Percentiles rank a stretch among this genome's conserved stretches.
phyloP scores from a whole-genome alignment of 2,329 filamentous ascomycete species.

The Pyrenochaeta sp. region DNA sequence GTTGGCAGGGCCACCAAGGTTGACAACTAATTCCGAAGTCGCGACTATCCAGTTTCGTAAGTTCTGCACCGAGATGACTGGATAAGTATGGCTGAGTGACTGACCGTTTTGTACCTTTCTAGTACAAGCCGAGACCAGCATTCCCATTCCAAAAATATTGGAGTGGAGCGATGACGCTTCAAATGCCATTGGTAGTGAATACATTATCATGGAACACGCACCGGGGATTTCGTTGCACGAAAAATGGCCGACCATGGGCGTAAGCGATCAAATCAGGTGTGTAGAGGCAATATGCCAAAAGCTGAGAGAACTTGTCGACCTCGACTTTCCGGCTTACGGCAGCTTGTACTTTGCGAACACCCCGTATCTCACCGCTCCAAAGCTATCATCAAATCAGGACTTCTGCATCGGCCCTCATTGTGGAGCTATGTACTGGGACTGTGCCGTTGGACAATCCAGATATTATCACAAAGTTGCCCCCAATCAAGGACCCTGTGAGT shows the following conservation, averaged over 20 bases:
- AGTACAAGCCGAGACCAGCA: constrained; percentile 50
- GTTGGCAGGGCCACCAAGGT: constrained; percentile 48
- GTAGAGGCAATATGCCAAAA: constrained; percentile 39
- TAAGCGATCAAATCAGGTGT: constrained; percentile 45
- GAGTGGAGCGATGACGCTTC: constrained; percentile 53
- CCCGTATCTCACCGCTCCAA: constrained; percentile 16
- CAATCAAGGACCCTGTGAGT: constrained; percentile 53
- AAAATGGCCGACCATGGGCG: constrained; percentile 46
- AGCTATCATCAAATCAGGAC: constrained; percentile 21
- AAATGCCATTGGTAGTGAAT: constrained; percentile 48
- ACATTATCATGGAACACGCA: constrained; percentile 52
- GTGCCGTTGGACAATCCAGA: constrained; percentile 38
- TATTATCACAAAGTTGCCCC: constrained; percentile 44
- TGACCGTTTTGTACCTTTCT: constrained; percentile 19
- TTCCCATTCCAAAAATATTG: constrained; percentile 55
- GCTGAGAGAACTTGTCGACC: constrained; percentile 43
- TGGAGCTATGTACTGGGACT: constrained; percentile 42
- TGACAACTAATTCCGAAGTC: constrained; percentile 55
- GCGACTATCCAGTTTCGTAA: constrained; percentile 56
- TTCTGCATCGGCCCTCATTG: constrained; percentile 46
- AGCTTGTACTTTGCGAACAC: constrained; percentile 44
- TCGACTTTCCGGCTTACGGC: constrained; percentile 51
- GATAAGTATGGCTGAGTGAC: constrained; percentile 8
- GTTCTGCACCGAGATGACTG: constrained; percentile 22
- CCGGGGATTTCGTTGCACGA: constrained; percentile 43